phyloP scores from a whole-genome alignment of 352 stramenopile species.

The Thalassiosira oceanica region DNA sequence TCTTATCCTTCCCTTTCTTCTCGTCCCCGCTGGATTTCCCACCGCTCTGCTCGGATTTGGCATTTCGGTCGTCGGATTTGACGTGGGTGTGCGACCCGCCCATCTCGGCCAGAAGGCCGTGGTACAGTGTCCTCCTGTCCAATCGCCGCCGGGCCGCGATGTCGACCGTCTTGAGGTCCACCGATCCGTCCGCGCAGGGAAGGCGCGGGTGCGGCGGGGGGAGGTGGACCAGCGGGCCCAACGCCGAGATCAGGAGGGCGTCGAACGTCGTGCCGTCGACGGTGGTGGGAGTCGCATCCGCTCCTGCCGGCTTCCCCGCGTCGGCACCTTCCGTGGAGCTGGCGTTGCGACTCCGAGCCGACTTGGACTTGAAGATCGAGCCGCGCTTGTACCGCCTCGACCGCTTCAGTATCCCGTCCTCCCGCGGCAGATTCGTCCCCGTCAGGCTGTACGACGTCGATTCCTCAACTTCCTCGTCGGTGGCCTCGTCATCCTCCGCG shows the following conservation, averaged over 20 bases:
- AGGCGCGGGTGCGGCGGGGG: conserved; percentile 32
- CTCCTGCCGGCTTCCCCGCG: neutral
- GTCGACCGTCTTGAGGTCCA: conserved; percentile 48
- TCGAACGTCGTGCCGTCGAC: conserved; percentile 11
- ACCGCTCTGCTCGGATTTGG: neutral
- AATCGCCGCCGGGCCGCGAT: conserved; percentile 51
- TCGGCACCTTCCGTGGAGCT: neutral
- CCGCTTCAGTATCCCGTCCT: conserved; percentile 46
- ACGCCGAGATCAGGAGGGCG: conserved; percentile 7
- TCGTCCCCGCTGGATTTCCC: conserved; percentile 13
- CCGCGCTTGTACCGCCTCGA: conserved; percentile 34
- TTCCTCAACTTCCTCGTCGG: neutral
- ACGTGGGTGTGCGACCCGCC: conserved; percentile 28
- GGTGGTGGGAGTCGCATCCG: conserved; percentile 3
- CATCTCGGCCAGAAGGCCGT: conserved; percentile 68
- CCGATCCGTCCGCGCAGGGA: conserved; percentile 33
- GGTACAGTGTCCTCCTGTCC: conserved; percentile 75
- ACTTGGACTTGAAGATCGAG: conserved; percentile 15
- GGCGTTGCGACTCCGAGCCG: neutral
- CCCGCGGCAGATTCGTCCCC: conserved; percentile 18
- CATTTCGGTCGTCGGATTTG: no score
- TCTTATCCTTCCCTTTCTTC: conserved; percentile 15
- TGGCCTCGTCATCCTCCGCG: conserved; percentile 1
- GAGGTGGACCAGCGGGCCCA: conserved; percentile 10
- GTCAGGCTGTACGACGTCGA: conserved; percentile 24